phyloP scores from a whole-genome alignment of 1,284 basidiomycete species.

The Schizophyllum amplum region DNA sequence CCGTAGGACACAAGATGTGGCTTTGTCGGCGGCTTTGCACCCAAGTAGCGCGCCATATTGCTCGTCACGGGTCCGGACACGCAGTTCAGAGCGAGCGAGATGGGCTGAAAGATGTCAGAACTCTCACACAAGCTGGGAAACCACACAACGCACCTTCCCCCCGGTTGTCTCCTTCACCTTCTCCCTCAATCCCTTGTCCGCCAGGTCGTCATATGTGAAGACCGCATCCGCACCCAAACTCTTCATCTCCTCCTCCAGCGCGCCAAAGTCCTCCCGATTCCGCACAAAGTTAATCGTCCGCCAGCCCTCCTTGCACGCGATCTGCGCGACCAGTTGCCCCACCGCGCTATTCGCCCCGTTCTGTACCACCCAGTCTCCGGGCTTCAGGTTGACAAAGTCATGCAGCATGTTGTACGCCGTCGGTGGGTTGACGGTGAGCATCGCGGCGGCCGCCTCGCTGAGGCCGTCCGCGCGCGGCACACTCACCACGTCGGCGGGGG shows the following conservation, averaged over 20 bases:
- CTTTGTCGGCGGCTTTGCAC: not conserved
- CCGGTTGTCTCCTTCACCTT: slow-evolving; percentile 51
- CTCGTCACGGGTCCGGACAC: slow-evolving; percentile 67
- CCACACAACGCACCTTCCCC: slow-evolving; percentile 34
- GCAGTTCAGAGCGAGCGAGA: slow-evolving; percentile 72
- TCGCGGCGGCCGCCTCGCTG: slow-evolving; percentile 61
- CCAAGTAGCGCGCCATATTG: slow-evolving; percentile 50
- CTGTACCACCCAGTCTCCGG: slow-evolving; percentile 73
- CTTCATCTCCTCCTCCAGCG: slow-evolving; percentile 42
- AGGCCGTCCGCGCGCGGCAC: slow-evolving; percentile 41
- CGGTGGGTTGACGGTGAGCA: slow-evolving; percentile 74
- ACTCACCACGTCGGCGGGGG: slow-evolving; percentile 48
- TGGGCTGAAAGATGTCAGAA: slow-evolving; percentile 27
- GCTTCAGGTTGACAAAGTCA: slow-evolving; percentile 54
- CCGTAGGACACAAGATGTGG: slow-evolving; percentile 69
- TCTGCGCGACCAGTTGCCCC: slow-evolving; percentile 75
- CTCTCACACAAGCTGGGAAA: not conserved
- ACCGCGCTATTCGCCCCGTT: slow-evolving; percentile 84
- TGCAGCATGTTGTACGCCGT: slow-evolving; percentile 78
- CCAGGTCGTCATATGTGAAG: slow-evolving; percentile 65
- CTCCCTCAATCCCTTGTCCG: slow-evolving; percentile 41
- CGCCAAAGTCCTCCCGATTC: slow-evolving; percentile 50
- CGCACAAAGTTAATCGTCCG: slow-evolving; percentile 77
- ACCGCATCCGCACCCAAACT: slow-evolving; percentile 66
- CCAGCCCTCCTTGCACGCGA: slow-evolving; percentile 58